phyloP scores from a whole-genome alignment of 2,329 filamentous ascomycete genomes.

The Aspergillus aculeatus region DNA sequence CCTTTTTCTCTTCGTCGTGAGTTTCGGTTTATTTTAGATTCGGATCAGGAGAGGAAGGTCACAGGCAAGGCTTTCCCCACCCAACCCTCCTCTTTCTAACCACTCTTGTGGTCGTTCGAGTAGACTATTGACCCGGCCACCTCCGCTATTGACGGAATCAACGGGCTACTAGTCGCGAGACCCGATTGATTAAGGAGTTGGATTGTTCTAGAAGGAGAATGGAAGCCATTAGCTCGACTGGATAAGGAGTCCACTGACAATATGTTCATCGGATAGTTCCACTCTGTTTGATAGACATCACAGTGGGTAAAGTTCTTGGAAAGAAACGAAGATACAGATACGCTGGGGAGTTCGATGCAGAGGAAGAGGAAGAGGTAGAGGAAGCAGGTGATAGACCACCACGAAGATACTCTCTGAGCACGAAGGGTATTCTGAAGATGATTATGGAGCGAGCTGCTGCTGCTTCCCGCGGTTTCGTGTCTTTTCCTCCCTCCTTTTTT shows the following conservation, averaged over 20 bases:
- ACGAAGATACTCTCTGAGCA: not conserved
- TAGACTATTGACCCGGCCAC: conserved; percentile 18
- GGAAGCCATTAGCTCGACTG: not conserved
- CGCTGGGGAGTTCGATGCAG: not conserved
- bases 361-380: not conserved
- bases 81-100: not conserved
- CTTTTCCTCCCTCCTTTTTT: not conserved
- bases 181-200: conserved; percentile 1
- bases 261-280: not conserved
- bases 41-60: not conserved
- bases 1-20: not conserved
- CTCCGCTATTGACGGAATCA: conserved; percentile 22
- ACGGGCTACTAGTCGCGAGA: conserved; percentile 1
- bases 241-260: not conserved
- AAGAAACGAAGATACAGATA: not conserved
- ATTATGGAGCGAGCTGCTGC: not conserved
- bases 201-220: not conserved
- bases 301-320: not conserved
- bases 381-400: not conserved
- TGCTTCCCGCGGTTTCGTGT: not conserved
- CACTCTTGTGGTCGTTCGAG: not conserved
- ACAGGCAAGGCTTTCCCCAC: not conserved
- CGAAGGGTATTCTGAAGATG: not conserved
- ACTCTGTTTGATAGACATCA: not conserved
- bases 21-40: not conserved